A percentile compares a stretch with the other conserved stretches of the same genome.
Conservation (phyloP, 192 early-diverging fungal genomes). For the Gryganskiella cystojenkinii region DNA sequence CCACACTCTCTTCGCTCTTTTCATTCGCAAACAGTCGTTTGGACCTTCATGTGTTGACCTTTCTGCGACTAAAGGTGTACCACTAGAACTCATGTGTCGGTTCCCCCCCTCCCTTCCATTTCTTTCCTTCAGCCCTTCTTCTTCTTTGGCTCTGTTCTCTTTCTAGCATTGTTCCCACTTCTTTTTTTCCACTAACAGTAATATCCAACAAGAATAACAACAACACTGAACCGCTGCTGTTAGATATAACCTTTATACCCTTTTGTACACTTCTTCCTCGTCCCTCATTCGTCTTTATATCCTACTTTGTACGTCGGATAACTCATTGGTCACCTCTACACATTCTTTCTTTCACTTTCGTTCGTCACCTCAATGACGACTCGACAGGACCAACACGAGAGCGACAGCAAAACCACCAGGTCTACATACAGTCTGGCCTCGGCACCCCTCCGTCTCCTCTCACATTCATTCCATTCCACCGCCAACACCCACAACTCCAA, state of each 20-base stretch:
- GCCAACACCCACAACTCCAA: slow-evolving; percentile 29
- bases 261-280: neutral
- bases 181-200: too few relatives aligned
- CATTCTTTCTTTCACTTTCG: neutral
- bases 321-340: too few relatives aligned
- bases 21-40: slow-evolving; percentile 1
- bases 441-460: slow-evolving; percentile 43
- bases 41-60: slow-evolving; percentile 51
- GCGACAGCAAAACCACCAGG: slow-evolving; percentile 33
- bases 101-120: slow-evolving; percentile 1
- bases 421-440: slow-evolving; percentile 43
- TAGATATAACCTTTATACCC: too few relatives aligned
- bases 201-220: too few relatives aligned
- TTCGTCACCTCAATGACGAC: slow-evolving; percentile 16
- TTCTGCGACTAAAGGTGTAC: slow-evolving; percentile 34
- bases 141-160: too few relatives aligned
- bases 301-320: too few relatives aligned
- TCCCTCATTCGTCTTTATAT: slow-evolving; percentile 1
- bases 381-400: slow-evolving; percentile 34
- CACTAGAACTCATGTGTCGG: slow-evolving; percentile 32
- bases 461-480: slow-evolving; percentile 51
- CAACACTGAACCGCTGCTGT: too few relatives aligned
- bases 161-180: too few relatives aligned
- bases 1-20: too few relatives aligned
- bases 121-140: too few relatives aligned